Evolutionary conservation across 2,329 filamentous ascomycete species (phyloP).

Genomic region (Tympanopsis confertula): DNA sequence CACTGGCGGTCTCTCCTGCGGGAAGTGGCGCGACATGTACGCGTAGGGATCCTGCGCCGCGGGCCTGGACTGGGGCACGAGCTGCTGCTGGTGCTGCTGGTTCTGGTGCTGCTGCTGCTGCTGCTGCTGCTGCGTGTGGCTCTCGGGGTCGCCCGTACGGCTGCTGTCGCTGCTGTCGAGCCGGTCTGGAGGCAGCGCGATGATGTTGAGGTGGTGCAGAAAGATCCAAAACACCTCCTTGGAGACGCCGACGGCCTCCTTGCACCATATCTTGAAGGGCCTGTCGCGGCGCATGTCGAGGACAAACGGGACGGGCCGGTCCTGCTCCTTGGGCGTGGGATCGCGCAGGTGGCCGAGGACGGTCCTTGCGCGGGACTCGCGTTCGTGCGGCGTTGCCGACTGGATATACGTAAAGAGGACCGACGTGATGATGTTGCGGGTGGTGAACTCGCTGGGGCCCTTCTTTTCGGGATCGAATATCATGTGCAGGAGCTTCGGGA

Average conservation of each 20-base stretch:
- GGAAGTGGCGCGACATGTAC: constrained; percentile 53
- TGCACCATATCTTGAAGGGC: constrained; percentile 56
- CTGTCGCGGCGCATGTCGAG: constrained; percentile 51
- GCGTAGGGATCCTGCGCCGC: constrained; percentile 31
- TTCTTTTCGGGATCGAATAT: constrained; percentile 61
- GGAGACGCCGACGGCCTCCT: constrained; percentile 53
- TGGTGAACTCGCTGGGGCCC: constrained; percentile 58
- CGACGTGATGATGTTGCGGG: constrained; percentile 51
- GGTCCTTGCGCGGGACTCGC: constrained; percentile 34
- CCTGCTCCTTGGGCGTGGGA: constrained; percentile 39
- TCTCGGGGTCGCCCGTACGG: constrained; percentile 9
- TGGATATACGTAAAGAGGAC: constrained; percentile 42
- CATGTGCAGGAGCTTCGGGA: constrained; percentile 51
- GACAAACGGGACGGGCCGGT: constrained; percentile 49
- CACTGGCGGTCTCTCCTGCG: constrained; percentile 48
- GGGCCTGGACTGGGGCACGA: constrained; percentile 15
- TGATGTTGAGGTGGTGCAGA: constrained; percentile 53
- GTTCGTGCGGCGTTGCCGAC: constrained; percentile 19
- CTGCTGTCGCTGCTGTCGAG: constrained; percentile 1
- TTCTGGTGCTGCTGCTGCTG: too few species aligned
- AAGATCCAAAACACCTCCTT: constrained; percentile 68
- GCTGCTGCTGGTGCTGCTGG: constrained; percentile 13
- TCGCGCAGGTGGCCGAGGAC: constrained; percentile 49
- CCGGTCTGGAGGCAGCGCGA: constrained; percentile 29
- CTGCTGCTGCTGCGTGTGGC: constrained; percentile 21